Conservation (phyloP, 2,329 filamentous ascomycete species). For the Colletotrichum navitas region DNA sequence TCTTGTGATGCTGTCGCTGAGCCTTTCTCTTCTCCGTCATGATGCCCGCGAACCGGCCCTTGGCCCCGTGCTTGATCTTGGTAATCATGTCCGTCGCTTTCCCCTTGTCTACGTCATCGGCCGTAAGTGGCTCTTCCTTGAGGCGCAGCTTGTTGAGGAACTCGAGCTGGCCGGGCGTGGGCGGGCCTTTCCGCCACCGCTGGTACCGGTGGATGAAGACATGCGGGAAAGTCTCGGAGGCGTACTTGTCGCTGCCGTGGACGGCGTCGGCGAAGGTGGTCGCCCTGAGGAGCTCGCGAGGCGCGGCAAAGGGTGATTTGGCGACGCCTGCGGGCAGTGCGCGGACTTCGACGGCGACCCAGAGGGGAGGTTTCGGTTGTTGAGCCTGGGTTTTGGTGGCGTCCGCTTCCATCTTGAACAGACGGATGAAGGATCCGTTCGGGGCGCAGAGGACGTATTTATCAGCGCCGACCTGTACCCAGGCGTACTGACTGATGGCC, state of each 20-base stretch:
- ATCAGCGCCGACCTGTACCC: slow-evolving; percentile 82
- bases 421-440: slow-evolving; percentile 71
- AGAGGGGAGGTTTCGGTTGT: slow-evolving; percentile 47
- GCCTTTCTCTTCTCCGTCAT: slow-evolving; percentile 65
- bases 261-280: slow-evolving; percentile 80
- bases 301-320: slow-evolving; percentile 74
- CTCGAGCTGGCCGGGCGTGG: slow-evolving; percentile 74
- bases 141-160: slow-evolving; percentile 76
- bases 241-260: slow-evolving; percentile 87
- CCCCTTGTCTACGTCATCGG: slow-evolving; percentile 78
- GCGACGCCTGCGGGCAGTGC: slow-evolving; percentile 58
- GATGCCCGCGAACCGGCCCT: slow-evolving; percentile 69
- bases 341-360: slow-evolving; percentile 62
- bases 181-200: slow-evolving; percentile 76
- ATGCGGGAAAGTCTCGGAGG: slow-evolving; percentile 73
- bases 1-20: slow-evolving; percentile 52
- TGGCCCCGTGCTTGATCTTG: slow-evolving; percentile 87
- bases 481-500: slow-evolving; percentile 79
- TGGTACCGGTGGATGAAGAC: slow-evolving; percentile 75
- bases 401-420: slow-evolving; percentile 57
- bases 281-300: slow-evolving; percentile 75
- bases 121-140: slow-evolving; percentile 65
- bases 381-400: not conserved
- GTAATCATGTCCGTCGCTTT: slow-evolving; percentile 92
- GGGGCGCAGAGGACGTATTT: slow-evolving; percentile 79